Conservation (phyloP, 2,329 filamentous ascomycete genomes). For the Cladosporium sp. region DNA sequence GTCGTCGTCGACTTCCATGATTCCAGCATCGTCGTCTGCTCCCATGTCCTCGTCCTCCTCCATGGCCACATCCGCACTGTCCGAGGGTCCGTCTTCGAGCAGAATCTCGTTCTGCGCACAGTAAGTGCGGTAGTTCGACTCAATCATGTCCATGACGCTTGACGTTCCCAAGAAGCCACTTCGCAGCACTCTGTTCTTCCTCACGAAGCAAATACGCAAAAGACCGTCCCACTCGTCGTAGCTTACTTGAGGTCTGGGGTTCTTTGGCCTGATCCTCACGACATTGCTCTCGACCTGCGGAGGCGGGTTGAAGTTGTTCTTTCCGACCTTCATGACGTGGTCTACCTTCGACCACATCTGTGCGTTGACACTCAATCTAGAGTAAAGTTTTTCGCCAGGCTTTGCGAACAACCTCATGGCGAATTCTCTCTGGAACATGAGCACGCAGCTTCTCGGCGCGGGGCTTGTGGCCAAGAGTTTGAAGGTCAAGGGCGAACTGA, state of each 20-base stretch:
- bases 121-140: conserved; percentile 84
- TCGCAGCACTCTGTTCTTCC: conserved; percentile 87
- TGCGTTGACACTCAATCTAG: conserved; percentile 82
- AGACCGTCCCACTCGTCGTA: conserved; percentile 96
- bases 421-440: conserved; percentile 97
- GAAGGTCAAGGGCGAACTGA: conserved; percentile 88
- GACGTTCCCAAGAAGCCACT: conserved; percentile 75
- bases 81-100: conserved; percentile 61
- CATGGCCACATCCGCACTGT: conserved; percentile 41
- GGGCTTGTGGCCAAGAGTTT: conserved; percentile 77
- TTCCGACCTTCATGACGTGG: conserved; percentile 84
- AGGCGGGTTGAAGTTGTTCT: conserved; percentile 94
- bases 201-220: conserved; percentile 72
- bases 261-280: conserved; percentile 83
- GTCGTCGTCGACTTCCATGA: conserved; percentile 53
- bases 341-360: conserved; percentile 81
- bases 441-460: conserved; percentile 75
- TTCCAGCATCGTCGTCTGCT: conserved; percentile 40
- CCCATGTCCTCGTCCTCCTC: conserved; percentile 41
- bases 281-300: conserved; percentile 89
- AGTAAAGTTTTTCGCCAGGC: conserved; percentile 84
- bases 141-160: conserved; percentile 75
- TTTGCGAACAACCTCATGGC: conserved; percentile 83
- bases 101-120: conserved; percentile 80
- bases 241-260: conserved; percentile 76